These are phyloP conservation scores for Ogataea wickerhamii DNA, from an alignment of 805 yeast species.

Conservation along the genomic window DNA sequence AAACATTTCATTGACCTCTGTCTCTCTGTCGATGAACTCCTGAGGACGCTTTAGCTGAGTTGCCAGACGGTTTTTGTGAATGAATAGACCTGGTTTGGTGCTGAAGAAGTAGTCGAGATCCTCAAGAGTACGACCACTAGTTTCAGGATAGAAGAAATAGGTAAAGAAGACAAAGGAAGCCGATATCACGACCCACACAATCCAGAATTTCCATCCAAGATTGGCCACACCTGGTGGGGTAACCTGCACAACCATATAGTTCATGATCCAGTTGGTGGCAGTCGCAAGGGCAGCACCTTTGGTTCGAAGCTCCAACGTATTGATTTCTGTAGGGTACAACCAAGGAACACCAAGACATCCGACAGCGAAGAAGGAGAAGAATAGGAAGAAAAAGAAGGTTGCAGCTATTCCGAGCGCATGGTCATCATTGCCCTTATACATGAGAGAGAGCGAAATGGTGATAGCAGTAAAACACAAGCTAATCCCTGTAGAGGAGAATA, in stretches of 20 bases:
- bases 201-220: conserved; percentile 16
- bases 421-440: conserved; percentile 23
- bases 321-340: conserved; percentile 24
- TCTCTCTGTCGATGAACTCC: conserved; percentile 13
- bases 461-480: conserved; percentile 43
- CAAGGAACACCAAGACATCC: conserved; percentile 25
- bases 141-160: conserved; percentile 43
- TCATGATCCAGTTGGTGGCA: conserved; percentile 29
- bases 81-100: conserved; percentile 7
- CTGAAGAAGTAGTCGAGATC: conserved; percentile 27
- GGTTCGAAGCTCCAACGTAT: conserved; percentile 26
- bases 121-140: conserved; percentile 44
- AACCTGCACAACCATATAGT: conserved; percentile 14
- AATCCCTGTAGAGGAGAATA: conserved; percentile 36
- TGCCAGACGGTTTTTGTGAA: conserved; percentile 8
- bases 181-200: conserved; percentile 15
- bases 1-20: conserved; percentile 7
- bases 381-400: conserved; percentile 35
- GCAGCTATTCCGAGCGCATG: conserved; percentile 33
- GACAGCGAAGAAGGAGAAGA: conserved; percentile 33
- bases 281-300: conserved; percentile 24
- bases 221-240: conserved; percentile 13
- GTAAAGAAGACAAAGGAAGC: conserved; percentile 9
- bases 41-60: conserved; percentile 12
- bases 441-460: conserved; percentile 26